Evolutionary conservation across 805 yeast genomes (phyloP).

Genomic region (Wickerhamiella allomyrinae): DNA sequence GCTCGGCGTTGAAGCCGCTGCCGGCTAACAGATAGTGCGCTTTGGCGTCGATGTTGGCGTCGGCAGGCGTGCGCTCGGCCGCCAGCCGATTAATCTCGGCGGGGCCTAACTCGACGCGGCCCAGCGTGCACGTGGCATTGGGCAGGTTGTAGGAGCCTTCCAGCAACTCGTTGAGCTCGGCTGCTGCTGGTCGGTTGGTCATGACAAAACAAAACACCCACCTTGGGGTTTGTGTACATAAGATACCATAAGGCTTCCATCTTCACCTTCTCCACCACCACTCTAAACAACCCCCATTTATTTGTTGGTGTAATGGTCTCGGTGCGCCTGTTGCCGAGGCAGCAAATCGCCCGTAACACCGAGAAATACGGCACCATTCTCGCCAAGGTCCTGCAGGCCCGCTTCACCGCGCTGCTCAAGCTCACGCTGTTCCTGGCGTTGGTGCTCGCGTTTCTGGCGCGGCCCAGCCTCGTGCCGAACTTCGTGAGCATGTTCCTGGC

Average conservation of each 20-base stretch:
- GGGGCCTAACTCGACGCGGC: slow-evolving; percentile 67
- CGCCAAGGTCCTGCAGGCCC: slow-evolving; percentile 6
- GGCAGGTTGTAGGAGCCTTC: slow-evolving; percentile 72
- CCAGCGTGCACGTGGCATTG: slow-evolving; percentile 46
- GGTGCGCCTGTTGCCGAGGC: slow-evolving; percentile 14
- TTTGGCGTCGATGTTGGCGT: slow-evolving; percentile 33
- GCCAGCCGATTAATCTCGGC: slow-evolving; percentile 46
- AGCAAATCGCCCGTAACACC: slow-evolving; percentile 8
- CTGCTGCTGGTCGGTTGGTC: slow-evolving; percentile 19
- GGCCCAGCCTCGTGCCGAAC: neutral
- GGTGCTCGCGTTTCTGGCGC: neutral
- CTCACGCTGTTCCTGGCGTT: neutral
- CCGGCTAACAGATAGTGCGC: slow-evolving; percentile 78
- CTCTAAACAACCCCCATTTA: neutral
- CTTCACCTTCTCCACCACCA: neutral
- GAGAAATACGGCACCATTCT: slow-evolving; percentile 9
- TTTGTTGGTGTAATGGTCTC: neutral
- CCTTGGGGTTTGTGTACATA: neutral
- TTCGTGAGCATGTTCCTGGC: neutral
- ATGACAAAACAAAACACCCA: neutral
- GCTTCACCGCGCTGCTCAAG: slow-evolving; percentile 4
- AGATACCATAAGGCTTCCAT: too few relatives aligned
- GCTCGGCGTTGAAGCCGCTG: slow-evolving; percentile 77
- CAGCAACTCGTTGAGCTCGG: slow-evolving; percentile 49
- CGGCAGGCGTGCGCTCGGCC: slow-evolving; percentile 46